Evolutionary conservation across 2,329 filamentous ascomycete species (phyloP).

Genomic region (Phaeosphaeriaceae sp.): DNA sequence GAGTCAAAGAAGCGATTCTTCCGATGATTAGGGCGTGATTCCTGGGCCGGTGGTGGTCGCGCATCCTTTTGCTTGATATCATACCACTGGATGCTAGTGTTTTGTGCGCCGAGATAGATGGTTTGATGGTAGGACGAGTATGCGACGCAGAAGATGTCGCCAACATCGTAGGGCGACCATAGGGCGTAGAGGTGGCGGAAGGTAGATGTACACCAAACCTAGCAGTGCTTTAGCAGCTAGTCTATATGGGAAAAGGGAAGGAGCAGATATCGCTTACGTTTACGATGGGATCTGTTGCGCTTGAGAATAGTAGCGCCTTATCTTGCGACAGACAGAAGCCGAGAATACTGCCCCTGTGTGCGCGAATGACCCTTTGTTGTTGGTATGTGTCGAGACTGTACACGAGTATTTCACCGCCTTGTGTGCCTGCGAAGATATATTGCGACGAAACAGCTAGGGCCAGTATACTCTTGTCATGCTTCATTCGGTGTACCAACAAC

Average conservation of each 20-base stretch:
- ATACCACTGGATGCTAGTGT: conserved; percentile 89
- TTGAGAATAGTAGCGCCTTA: conserved; percentile 81
- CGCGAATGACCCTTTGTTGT: conserved; percentile 77
- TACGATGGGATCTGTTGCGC: conserved; percentile 89
- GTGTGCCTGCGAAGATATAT: conserved; percentile 88
- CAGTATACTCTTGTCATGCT: conserved; percentile 80
- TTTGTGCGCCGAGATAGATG: conserved; percentile 90
- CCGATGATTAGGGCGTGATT: conserved; percentile 74
- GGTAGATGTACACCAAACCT: conserved; percentile 80
- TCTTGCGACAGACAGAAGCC: conserved; percentile 81
- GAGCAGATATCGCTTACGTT: conserved; percentile 61
- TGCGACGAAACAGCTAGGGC: conserved; percentile 80
- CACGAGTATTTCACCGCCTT: conserved; percentile 89
- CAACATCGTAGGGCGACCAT: conserved; percentile 91
- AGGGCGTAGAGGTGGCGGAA: conserved; percentile 84
- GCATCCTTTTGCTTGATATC: conserved; percentile 69
- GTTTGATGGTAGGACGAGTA: conserved; percentile 82
- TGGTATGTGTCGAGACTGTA: conserved; percentile 92
- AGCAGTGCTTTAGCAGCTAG: conserved; percentile 12
- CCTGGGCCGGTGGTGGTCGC: conserved; percentile 66
- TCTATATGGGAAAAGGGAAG: too few relatives aligned
- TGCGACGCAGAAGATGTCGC: conserved; percentile 93
- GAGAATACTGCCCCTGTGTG: conserved; percentile 89
- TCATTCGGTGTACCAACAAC: conserved; percentile 74
- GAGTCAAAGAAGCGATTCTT: conserved; percentile 95